A percentile compares a stretch with the other conserved stretches of the same genome.
phyloP scores from a whole-genome alignment of 768 basidiomycete genomes.

The Austroboletus festivus region DNA sequence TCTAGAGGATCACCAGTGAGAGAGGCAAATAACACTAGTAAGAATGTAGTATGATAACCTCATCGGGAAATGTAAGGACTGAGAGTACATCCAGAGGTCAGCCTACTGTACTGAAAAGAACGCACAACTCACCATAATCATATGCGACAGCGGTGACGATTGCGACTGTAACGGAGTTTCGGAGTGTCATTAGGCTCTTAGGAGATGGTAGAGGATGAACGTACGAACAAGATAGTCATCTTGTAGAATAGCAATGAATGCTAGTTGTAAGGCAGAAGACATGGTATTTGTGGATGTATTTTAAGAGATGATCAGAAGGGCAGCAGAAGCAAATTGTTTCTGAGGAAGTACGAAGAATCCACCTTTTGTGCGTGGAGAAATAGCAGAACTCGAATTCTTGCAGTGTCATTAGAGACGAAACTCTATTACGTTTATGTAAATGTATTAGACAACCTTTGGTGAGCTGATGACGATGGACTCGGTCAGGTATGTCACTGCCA shows the following conservation, averaged over 20 bases:
- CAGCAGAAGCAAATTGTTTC: too few relatives aligned
- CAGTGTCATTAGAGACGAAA: too few relatives aligned
- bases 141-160: constrained; percentile 1
- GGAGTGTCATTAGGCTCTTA: background rate
- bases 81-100: background rate
- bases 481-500: too few relatives aligned
- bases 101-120: background rate
- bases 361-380: too few relatives aligned
- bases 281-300: background rate
- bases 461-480: too few relatives aligned
- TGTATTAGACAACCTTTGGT: too few relatives aligned
- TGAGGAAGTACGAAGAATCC: too few relatives aligned
- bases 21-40: too few relatives aligned
- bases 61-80: constrained; percentile 9
- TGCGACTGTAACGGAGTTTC: background rate
- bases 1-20: too few relatives aligned
- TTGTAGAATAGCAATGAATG: background rate
- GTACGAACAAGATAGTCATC: background rate
- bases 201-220: background rate
- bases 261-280: background rate
- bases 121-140: constrained; percentile 6
- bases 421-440: too few relatives aligned
- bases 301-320: too few relatives aligned
- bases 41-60: background rate
- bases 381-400: too few relatives aligned